Percentiles rank a stretch among this genome's conserved stretches.
Evolutionary conservation across 2,329 filamentous ascomycete genomes (phyloP).

Genomic region (Pleoardoris graminearum): DNA sequence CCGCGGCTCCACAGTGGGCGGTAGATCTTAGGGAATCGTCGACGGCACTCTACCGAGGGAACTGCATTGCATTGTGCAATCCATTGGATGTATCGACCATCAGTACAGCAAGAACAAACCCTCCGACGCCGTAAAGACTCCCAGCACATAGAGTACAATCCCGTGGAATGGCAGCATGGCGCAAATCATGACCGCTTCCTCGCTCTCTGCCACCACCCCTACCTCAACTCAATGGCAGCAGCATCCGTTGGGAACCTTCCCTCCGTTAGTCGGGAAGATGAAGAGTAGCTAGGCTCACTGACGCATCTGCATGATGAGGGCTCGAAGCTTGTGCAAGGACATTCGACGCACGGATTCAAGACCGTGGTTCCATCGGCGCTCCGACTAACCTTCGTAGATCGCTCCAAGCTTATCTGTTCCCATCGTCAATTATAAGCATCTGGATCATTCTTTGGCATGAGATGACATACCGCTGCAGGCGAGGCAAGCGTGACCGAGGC

Average conservation of each 20-base stretch:
- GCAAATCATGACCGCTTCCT: too few relatives aligned
- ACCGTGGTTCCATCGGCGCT: constrained; percentile 16
- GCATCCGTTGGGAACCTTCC: constrained; percentile 35
- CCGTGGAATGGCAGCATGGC: too few relatives aligned
- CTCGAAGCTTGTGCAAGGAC: constrained; percentile 28
- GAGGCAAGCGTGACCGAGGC: constrained; percentile 28
- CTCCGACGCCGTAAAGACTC: too few relatives aligned
- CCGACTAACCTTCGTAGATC: constrained; percentile 22
- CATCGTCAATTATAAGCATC: not conserved
- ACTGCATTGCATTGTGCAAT: too few relatives aligned
- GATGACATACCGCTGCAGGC: constrained; percentile 27
- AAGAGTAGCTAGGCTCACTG: constrained; percentile 7
- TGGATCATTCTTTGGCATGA: not conserved
- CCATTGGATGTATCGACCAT: too few relatives aligned
- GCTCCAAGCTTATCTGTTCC: constrained; percentile 27
- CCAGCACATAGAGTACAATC: too few relatives aligned
- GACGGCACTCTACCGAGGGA: too few relatives aligned
- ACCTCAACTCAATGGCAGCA: constrained; percentile 27
- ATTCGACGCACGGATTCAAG: constrained; percentile 25
- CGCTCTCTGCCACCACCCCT: too few relatives aligned
- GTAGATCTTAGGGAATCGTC: too few relatives aligned
- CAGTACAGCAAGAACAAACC: too few relatives aligned
- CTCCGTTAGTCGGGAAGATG: constrained; percentile 3
- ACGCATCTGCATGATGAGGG: constrained; percentile 29
- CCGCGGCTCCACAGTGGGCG: too few relatives aligned